Evolutionary conservation across 257 asterid species (phyloP), one percentile per base, ranked within the genome.

Genomic region (Nicotiana sylvestris): DNA sequence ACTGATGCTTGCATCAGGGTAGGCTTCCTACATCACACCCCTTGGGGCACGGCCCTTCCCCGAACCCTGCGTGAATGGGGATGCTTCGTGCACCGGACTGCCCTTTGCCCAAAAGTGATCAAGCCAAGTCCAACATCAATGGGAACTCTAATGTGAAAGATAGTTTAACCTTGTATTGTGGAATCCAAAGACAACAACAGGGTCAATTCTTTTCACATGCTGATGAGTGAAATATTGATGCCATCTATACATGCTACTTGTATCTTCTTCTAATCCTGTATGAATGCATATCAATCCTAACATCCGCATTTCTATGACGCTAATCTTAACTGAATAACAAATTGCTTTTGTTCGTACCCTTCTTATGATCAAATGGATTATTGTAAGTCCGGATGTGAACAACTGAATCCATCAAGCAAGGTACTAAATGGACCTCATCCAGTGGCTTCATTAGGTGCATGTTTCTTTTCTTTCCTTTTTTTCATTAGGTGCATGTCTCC

Each of bases 161-260:
- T 25, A 25, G 39, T 13, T 46, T 16, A 49, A 25, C 13, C 62
- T 74, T 74, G 62, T 25, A 33, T 25, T 3, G 15, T 49, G 79
- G 39, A 13, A 74, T 74, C 51, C 79, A 74, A 49, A 12, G 9
- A 49, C 61, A 74, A 70, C 35, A 69, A 21, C 43, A 74, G 62
- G 79, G 7, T 11, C 2, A 72, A 74, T 74, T 56, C 43, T 1
- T 46, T 74, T 9, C 51, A 21, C 79, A 74, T 13, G 39, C 79
- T 27, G 79, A 49, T 74, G 79, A 74, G 27, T 74, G 39, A 72
- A 72, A 13, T 25, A 74, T 49, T 74, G 35, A 33, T 74, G 79
- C 7, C 25, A 74, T 74, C 69, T 64, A 64, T 27, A 64, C 13
- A 35, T 64, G 69, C 69, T 29, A 4, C 67, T 64, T 64, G 69